phyloP scores from a whole-genome alignment of 352 stramenopile genomes.

The Pythium diclinum region DNA sequence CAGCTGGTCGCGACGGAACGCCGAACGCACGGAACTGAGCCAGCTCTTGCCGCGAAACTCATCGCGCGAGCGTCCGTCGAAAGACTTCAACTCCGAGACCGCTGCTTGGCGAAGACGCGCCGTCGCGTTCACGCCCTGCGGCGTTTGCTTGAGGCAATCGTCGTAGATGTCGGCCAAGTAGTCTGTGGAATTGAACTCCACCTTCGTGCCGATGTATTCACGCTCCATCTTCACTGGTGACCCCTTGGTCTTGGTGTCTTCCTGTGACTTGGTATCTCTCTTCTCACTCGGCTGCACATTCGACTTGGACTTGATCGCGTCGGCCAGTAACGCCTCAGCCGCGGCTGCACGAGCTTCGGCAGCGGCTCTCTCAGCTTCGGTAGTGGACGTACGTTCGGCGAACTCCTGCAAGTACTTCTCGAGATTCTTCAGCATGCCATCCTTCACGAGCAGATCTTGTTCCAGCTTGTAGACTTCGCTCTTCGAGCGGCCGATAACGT shows the following conservation, averaged over 20 bases:
- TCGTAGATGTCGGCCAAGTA: constrained; percentile 26
- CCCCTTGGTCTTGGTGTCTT: too few species aligned
- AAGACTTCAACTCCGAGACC: constrained; percentile 17
- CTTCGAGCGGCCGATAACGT: constrained; percentile 2
- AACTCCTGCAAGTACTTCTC: not conserved
- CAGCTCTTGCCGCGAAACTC: constrained; percentile 9
- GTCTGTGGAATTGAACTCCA: constrained; percentile 2
- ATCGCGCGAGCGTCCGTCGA: constrained; percentile 15
- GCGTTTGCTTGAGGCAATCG: constrained; percentile 1
- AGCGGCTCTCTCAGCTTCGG: too few species aligned
- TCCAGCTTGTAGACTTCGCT: not conserved
- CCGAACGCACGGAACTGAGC: constrained; percentile 8
- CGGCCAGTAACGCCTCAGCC: too few species aligned
- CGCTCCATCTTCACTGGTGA: not conserved
- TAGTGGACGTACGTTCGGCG: too few species aligned
- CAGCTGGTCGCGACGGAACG: constrained; percentile 18
- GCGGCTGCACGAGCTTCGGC: too few species aligned
- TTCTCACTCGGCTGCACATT: too few species aligned
- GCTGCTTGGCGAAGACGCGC: constrained; percentile 8
- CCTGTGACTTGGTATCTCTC: too few species aligned
- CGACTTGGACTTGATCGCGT: too few species aligned
- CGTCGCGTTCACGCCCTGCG: constrained; percentile 9
- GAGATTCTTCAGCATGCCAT: not conserved
- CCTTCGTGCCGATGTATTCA: not conserved
- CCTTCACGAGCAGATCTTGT: not conserved